These are phyloP conservation scores for Trifolium repens DNA, from an alignment of 306 rosid species.

Conservation along the genomic window DNA sequence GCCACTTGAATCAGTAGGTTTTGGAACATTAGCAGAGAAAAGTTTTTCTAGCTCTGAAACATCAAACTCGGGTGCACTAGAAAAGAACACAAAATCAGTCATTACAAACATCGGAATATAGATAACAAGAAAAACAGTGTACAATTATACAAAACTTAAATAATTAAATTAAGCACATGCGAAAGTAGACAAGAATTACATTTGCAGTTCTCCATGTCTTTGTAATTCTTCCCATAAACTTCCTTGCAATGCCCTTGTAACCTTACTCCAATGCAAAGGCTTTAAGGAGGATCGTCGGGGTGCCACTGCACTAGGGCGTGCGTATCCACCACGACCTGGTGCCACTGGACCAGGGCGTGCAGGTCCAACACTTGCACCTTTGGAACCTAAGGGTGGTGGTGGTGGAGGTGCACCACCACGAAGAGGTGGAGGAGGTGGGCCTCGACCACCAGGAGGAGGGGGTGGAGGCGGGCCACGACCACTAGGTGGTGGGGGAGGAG, in stretches of 20 bases:
- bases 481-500: constrained; percentile 48
- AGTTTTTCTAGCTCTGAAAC: constrained; percentile 89
- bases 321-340: constrained; percentile 89
- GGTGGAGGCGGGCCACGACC: constrained; percentile 49
- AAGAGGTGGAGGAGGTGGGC: constrained; percentile 53
- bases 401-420: constrained; percentile 74
- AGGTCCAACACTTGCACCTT: constrained; percentile 56
- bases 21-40: constrained; percentile 88
- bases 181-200: constrained; percentile 53
- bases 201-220: constrained; percentile 81
- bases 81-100: constrained; percentile 45
- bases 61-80: constrained; percentile 92
- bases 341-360: constrained; percentile 65
- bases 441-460: constrained; percentile 14
- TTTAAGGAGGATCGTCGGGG: constrained; percentile 79
- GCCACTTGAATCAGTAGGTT: constrained; percentile 71
- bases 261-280: constrained; percentile 98
- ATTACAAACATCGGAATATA: constrained; percentile 31
- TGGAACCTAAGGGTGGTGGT: constrained; percentile 66
- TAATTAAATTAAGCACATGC: constrained; percentile 29
- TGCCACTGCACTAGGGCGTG: constrained; percentile 63
- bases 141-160: constrained; percentile 19
- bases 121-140: constrained; percentile 27
- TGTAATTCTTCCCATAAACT: constrained; percentile 99
- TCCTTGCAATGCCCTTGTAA: constrained; percentile 89